Percentiles rank a stretch among this genome's conserved stretches.
These are phyloP conservation scores for Leishmania mexicana DNA, from an alignment of 208 protist species.

Conservation along the genomic window DNA sequence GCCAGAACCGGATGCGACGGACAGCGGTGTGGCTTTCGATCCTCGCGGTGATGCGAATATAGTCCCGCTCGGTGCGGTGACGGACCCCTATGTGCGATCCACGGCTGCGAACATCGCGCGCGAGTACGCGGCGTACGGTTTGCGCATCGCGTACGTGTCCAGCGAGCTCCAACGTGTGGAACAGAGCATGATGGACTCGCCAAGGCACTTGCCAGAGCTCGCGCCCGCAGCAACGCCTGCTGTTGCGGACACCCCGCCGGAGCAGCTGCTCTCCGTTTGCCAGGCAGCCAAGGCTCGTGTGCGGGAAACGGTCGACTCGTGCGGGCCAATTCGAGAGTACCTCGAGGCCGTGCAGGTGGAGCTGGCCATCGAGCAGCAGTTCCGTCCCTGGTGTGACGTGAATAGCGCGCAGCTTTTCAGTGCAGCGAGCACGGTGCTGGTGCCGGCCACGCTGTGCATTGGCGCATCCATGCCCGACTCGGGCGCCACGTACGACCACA, in stretches of 20 bases:
- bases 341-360: constrained; percentile 40
- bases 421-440: not conserved
- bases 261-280: constrained; percentile 21
- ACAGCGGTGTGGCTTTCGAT: not conserved
- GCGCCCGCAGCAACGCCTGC: not conserved
- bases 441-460: constrained; percentile 6
- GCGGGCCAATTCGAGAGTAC: constrained; percentile 24
- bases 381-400: constrained; percentile 36
- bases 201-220: not conserved
- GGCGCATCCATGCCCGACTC: not conserved
- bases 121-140: constrained; percentile 26
- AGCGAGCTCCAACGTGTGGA: constrained; percentile 24
- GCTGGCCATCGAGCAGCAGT: constrained; percentile 34
- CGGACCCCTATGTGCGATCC: constrained; percentile 13
- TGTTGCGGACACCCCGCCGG: constrained; percentile 3
- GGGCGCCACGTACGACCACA: not conserved
- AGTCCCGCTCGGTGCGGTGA: constrained; percentile 26
- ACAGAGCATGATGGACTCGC: not conserved
- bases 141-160: constrained; percentile 23
- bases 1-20: not conserved
- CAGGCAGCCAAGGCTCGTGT: constrained; percentile 18
- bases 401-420: constrained; percentile 20
- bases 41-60: not conserved
- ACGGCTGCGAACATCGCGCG: constrained; percentile 18
- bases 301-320: constrained; percentile 11